Evolutionary conservation across 352 stramenopile genomes (phyloP).

Genomic region (Achlya hypogyna): DNA sequence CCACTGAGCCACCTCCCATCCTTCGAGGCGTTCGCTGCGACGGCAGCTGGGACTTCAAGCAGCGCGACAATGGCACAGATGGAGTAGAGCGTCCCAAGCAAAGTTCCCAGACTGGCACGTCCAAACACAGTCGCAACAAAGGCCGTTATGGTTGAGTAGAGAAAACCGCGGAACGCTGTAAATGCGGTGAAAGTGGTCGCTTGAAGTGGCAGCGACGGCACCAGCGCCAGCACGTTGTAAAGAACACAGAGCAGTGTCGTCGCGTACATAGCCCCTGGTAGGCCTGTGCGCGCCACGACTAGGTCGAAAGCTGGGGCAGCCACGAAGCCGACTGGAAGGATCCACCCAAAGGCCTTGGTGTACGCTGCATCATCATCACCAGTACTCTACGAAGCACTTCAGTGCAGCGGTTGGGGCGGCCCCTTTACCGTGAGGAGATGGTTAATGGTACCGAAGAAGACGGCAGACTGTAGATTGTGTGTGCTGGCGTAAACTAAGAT

Average conservation of each 20-base stretch:
- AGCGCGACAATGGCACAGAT: background rate
- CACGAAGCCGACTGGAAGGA: background rate
- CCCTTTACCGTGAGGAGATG: background rate
- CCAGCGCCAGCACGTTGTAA: background rate
- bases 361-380: background rate
- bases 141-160: background rate
- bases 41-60: background rate
- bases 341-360: background rate
- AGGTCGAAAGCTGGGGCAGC: background rate
- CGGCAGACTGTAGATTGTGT: background rate
- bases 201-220: background rate
- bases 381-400: background rate
- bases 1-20: too few species aligned
- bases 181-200: background rate
- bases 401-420: too few species aligned
- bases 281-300: background rate
- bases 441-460: background rate
- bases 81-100: background rate
- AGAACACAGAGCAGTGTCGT: background rate
- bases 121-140: background rate
- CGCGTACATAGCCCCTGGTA: background rate
- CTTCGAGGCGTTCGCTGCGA: background rate
- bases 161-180: background rate
- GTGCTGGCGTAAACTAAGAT: background rate
- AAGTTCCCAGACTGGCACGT: background rate